Evolutionary conservation across 495 filamentous ascomycete genomes (phyloP), one percentile per base, ranked within the genome.

Genomic region (Penicillium angulare): DNA sequence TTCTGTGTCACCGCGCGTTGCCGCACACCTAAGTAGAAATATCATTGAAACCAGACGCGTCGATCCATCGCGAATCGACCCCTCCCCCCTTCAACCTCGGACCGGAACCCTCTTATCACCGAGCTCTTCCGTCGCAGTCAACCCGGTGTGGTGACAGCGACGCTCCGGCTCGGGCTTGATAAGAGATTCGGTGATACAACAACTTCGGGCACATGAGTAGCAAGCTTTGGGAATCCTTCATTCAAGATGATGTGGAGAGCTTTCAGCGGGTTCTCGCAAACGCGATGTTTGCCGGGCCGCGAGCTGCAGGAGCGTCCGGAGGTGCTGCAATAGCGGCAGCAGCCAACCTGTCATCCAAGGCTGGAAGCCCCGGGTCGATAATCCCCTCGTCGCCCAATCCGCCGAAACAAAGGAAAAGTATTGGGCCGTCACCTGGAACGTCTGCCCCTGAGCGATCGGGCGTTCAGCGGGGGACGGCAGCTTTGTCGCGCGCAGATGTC

Each of bases 191-290:
- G 67, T 65, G 65, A 59, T 56, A 53, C 55, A 48, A 64, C 60
- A 62, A 66, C 52, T 59, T 61, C 63, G 72, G 74, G 79, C 87
- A 85, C 84, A 98, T 97, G 95, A 96, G 88, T 81, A 86, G 87
- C 74, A 84, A 88, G 77, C 84, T 98, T 66, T 97, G 93, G 92
- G 88, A 89, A 76, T 89, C 80, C 69, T 98, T 90, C 67, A 86
- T 92, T 73, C 86, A 95, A 80, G 88, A 96, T 84, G 90, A 98
- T 77, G 87, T 92, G 78, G 90, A 92, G 61, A 83, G 72, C 63
- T 97, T 98, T 76, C 84, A 85, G 74, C 85, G 85, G 69, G 79
- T 91, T 58, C 80, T 97, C 74, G 82, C 84, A 59, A 81, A 79
- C 59, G 79, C 83, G 66, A 72, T 76, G 40, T 63, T 68, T 49